Base-by-base conservation (phyloP, 2,329 filamentous ascomycete species). In the Fusarium sp. region DNA sequence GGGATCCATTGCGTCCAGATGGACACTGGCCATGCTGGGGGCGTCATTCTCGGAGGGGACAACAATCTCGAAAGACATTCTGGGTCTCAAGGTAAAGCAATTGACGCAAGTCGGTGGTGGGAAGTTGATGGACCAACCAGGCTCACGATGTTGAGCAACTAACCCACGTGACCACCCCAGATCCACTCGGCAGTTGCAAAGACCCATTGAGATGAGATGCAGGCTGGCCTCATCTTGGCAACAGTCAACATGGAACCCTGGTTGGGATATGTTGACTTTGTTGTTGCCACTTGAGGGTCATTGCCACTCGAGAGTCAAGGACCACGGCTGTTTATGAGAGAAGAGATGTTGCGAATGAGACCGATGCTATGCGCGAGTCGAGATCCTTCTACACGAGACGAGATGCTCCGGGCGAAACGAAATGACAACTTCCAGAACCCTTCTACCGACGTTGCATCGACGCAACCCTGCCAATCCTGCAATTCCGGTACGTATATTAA, bases 1-100 rank as follows among this genome's bases (percentile, higher is more conserved):
- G 40, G 74, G 67, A 53, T 82, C 77, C 84, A 84, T 85, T 53
- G 84, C 82, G 10, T 74, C 69, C 17, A 85, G 69, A 68, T 85
- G 83, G 61, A 84, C 79, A 44, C 71, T 73, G 9, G 79, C 75
- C 33, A 81, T 64, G 20, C 70, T 71, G 7, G 68, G 44, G 17
- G 76, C 77, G 20, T 80, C 78, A 12, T 71, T 64, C 40, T 73
- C 72, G 6, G 75, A 74, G 22, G 80, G 79, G 10, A 77, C 66
- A 22, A 66, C 46, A 12, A 81, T 75, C 40, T 75, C 67, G 66
- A 81, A 79, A 8, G 61, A 17, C 80, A 81, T 81, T n/a, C 12
- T 67, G n/a, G 55, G 10, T 22, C n/a, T 11, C 16, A 27, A 22
- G 51, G 16, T 33, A 27, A 46, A 36, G 24, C 14, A 24, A 42